Base-by-base conservation (phyloP, 2,329 filamentous ascomycete species). In the Apiospora marii region DNA sequence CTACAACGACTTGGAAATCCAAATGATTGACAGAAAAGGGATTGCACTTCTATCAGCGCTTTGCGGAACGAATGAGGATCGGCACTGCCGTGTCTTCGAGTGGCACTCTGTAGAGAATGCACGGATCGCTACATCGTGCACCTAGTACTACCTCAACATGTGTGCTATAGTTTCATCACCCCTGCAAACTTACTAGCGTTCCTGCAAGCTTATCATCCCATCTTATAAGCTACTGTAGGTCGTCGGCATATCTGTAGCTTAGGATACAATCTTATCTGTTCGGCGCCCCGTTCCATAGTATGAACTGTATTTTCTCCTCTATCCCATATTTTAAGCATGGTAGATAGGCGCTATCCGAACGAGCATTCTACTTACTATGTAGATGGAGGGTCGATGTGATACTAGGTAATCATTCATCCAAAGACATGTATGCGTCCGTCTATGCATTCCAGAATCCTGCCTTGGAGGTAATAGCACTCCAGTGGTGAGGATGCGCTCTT, bases 111-210 rank as follows among this genome's bases (percentile, higher is more conserved):
- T 13, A 30, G 16, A 10, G 27, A 8, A 22, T 61, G 53, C 53
- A 61, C 53, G 53, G 53, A 61, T 61, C 53, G 53, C 53, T 34
- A 53, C 5, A 61, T 61, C 53, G 53, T 61, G 53, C 53, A 61
- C 19, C 0, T 3, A 7, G 34, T 61, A 22, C 53, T 22, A 61
- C 53, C 16, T 22, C 53, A 8, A 3, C 16, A 34, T 22, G 53
- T 61, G 19, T 61, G 34, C 53, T 61, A 34, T 6, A 37, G 30
- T 34, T 61, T 34, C 27, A 34, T 19, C 14, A 34, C 53, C 53
- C 27, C 53, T 37, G 53, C 30, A 34, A 22, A 22, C 53, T 22
- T 6, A 30, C 27, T 61, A 61, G 53, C 53, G 53, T 30, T 30
- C 27, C 53, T 61, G 53, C 53, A 61, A 37, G 53, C 27, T 61